These are phyloP conservation scores for Plectosphaerella sp. DNA, from an alignment of 2,329 filamentous ascomycete genomes.

Conservation along the genomic window DNA sequence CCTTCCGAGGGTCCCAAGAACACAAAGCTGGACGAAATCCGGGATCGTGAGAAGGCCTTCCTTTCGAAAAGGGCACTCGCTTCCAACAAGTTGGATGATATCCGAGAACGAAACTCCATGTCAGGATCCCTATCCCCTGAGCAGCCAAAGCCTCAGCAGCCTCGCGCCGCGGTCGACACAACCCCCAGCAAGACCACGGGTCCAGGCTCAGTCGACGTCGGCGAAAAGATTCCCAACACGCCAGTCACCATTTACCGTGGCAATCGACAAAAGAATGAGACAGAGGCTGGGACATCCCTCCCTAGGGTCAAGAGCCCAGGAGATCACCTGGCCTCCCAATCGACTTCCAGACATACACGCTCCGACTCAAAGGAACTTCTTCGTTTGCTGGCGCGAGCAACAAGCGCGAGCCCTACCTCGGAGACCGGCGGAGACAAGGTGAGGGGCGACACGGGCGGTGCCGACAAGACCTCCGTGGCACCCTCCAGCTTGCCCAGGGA, in stretches of 20 bases:
- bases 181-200: not conserved
- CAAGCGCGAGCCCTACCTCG: slow-evolving; percentile 38
- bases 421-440: slow-evolving; percentile 10
- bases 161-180: too few relatives aligned
- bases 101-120: slow-evolving; percentile 44
- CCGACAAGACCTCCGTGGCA: too few relatives aligned
- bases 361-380: slow-evolving; percentile 44
- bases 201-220: slow-evolving; percentile 13
- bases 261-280: not conserved
- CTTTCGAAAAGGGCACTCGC: slow-evolving; percentile 42
- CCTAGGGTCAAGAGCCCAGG: slow-evolving; percentile 1
- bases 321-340: not conserved
- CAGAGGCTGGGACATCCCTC: slow-evolving; percentile 4
- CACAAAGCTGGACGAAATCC: slow-evolving; percentile 46
- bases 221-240: slow-evolving; percentile 31
- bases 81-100: slow-evolving; percentile 47
- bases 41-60: slow-evolving; percentile 35
- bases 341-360: slow-evolving; percentile 13
- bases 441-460: too few relatives aligned
- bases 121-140: slow-evolving; percentile 40
- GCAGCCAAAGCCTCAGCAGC: slow-evolving; percentile 2
- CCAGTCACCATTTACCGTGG: slow-evolving; percentile 34
- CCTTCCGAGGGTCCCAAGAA: slow-evolving; percentile 20
- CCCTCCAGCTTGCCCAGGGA: too few relatives aligned
- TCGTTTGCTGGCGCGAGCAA: slow-evolving; percentile 42